Base-by-base conservation (phyloP, 2,329 filamentous ascomycete genomes). In the Xylariaceae sp. region DNA sequence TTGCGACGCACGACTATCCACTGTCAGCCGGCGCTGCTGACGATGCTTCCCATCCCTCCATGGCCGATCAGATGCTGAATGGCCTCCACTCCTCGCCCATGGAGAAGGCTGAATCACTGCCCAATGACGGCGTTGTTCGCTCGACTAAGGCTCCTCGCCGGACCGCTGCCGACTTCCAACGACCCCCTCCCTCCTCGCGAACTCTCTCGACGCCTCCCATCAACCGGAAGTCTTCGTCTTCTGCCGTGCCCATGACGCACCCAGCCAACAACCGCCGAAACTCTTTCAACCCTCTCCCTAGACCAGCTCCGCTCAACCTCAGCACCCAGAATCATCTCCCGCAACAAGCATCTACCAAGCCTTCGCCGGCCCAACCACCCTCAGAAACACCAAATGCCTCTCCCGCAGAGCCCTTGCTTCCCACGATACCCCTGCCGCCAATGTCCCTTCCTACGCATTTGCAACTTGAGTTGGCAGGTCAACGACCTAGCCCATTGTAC, bases 371-470 rank as follows among this genome's bases (percentile, higher is more conserved):
- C 51, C 59, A 58, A 17, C 52, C 57, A 9, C 51, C 51, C 10
- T 49, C 51, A 32, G 48, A 62, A 54, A 31, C 65, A 62, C 39
- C 52, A 62, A 31, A 59, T 22, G 62, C 71, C 5, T 58, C 59
- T 14, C 58, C 73, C 0, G 69, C 73, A 0, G 78, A 78, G 6
- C 75, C 77, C 1, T 74, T 82, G 2, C 74, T 76, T 11, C 71
- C 76, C 10, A 67, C 76, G 2, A 81, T 85, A 48, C 82, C 82
- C 6, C 71, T 85, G 0, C 82, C 82, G 11, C 83, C 83, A 10
- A 83, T 86, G 80, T 85, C 82, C 0, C 74, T 85, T 22, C 82
- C 81, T 3, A 85, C 82, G 1, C 76, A 86, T 44, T 68, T 86
- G 2, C 82, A 86, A 59, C 75, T 86, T 0, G 83, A 86, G 60